A percentile compares a stretch with the other conserved stretches of the same genome.
phyloP scores from a whole-genome alignment of 2,329 filamentous ascomycete genomes.

The Clarireedia paspali region DNA sequence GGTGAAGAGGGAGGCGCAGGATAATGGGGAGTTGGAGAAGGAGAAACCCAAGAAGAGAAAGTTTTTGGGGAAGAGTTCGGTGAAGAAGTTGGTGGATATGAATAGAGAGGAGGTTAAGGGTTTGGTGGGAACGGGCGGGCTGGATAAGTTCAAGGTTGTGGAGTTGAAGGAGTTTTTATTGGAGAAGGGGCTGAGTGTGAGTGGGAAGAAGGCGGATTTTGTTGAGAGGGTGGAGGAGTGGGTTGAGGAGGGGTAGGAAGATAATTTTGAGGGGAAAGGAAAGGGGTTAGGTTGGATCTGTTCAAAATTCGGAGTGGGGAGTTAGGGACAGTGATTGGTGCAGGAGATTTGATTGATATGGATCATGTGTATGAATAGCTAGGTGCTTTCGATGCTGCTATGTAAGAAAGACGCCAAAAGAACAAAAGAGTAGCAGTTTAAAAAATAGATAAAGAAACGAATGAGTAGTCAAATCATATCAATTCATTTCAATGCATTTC shows the following conservation, averaged over 20 bases:
- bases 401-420: no score
- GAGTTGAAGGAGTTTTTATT: constrained; percentile 7
- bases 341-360: no score
- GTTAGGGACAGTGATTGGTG: no score
- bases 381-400: no score
- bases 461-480: no score
- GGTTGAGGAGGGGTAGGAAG: background rate
- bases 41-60: constrained; percentile 2
- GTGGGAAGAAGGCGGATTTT: constrained; percentile 5
- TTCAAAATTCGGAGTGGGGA: no score
- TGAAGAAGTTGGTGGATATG: constrained; percentile 3
- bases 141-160: constrained; percentile 5
- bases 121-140: background rate
- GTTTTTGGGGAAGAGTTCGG: background rate
- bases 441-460: no score
- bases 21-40: background rate
- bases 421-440: no score
- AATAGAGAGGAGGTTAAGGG: constrained; percentile 1
- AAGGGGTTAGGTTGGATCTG: no score
- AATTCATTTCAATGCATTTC: no score
- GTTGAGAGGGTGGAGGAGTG: constrained; percentile 2
- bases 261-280: no score
- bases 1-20: background rate
- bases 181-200: background rate
- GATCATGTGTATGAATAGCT: no score